Evolutionary conservation across 441 rosid genomes (phyloP), one percentile per base, ranked within the genome.

Genomic region (Gossypium lobatum): DNA sequence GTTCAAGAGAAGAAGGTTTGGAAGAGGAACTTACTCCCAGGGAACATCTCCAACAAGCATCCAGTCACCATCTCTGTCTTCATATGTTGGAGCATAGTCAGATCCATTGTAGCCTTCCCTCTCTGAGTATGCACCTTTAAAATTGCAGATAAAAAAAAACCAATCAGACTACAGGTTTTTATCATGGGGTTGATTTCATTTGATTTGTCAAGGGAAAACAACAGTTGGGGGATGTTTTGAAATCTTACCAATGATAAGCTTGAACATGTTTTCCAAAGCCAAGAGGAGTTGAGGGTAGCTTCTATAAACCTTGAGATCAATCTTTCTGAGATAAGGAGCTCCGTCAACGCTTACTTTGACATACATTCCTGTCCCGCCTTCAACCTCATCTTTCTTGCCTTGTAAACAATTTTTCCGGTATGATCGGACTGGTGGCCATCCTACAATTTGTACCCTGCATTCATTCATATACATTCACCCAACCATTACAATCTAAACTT

Each of bases 341-440:
- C 94, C 94, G 23, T 89, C 94, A 76, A 88, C 58, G 78, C 92
- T 84, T 55, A 89, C 94, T 80, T 89, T 89, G 60, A 88, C 85
- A 25, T 72, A 87, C 63, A 45, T 75, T 11, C 81, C 85, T 0
- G 61, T 58, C 7, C 70, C 59, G 16, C 72, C 63, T 42, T 84
- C 77, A 46, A 60, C 48, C 73, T 79, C 82, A 0, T 71, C 26
- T 66, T 76, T 79, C 60, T 63, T 74, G 11, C 17, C 11, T 11
- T 75, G 79, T 64, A 80, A 46, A 18, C 62, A 64, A 62, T 84
- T 88, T 75, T 80, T 89, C 78, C 87, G 69, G 82, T 81, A 69
- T 31, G 94, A 86, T 76, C 87, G 76, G 70, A 89, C 79, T 2
- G 94, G 94, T 8, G 94, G 92, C 94, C 94, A 88, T 9, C 94